Percentiles rank a stretch among this genome's conserved stretches.
These are phyloP conservation scores for Ceratobasidium sp. DNA, from an alignment of 1,284 basidiomycete genomes.

Conservation along the genomic window DNA sequence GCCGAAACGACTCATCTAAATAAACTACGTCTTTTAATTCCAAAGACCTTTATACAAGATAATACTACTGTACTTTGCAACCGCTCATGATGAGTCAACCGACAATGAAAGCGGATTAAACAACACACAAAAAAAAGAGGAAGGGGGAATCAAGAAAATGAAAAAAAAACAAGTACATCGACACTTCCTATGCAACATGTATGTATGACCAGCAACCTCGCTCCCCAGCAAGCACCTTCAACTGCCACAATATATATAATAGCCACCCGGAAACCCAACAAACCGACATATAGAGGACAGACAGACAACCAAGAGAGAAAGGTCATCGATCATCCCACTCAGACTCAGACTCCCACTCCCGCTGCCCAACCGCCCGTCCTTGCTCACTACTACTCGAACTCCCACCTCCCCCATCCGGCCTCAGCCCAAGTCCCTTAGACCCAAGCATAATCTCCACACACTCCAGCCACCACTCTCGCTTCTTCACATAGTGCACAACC, in stretches of 20 bases:
- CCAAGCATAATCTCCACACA: slow-evolving; percentile 91
- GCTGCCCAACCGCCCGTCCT: slow-evolving; percentile 4
- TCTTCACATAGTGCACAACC: slow-evolving; percentile 97
- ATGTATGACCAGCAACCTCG: background rate
- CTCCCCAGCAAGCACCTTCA: no score
- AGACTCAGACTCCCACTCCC: background rate
- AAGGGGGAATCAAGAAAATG: background rate
- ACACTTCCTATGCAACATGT: background rate
- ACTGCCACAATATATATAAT: background rate
- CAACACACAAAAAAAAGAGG: background rate
- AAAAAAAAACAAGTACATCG: background rate
- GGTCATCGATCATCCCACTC: background rate
- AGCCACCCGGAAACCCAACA: background rate
- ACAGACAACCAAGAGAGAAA: background rate
- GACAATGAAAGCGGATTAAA: background rate
- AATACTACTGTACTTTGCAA: slow-evolving; percentile 39
- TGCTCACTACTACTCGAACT: background rate
- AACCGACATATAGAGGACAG: background rate
- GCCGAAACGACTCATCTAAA: no score
- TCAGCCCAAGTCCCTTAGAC: slow-evolving; percentile 17
- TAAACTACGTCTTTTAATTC: slow-evolving; percentile 19
- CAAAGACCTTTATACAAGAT: slow-evolving; percentile 38
- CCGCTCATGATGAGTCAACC: no score
- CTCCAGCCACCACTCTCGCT: slow-evolving; percentile 95
- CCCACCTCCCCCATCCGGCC: slow-evolving; percentile 31